Evolutionary conservation across 495 filamentous ascomycete species (phyloP).

Genomic region (Penicillium salamii): DNA sequence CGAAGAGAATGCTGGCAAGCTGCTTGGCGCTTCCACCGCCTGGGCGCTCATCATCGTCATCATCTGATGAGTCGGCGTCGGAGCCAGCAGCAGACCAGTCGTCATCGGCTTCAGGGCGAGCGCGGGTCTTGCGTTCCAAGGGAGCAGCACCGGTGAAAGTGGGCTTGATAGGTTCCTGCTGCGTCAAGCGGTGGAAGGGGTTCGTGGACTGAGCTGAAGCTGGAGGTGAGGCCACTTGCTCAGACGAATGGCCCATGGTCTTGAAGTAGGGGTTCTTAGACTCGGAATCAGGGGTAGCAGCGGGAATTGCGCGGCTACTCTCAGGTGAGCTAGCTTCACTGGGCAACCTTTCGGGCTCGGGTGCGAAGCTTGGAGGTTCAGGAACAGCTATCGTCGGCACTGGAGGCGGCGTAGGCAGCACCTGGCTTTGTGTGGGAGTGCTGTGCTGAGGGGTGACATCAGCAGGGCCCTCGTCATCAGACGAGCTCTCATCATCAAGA

Average conservation of each 20-base stretch:
- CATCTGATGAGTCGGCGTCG: constrained; percentile 66
- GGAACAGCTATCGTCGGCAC: constrained; percentile 22
- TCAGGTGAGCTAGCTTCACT: constrained; percentile 27
- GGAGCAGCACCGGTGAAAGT: constrained; percentile 36
- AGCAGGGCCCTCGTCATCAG: constrained; percentile 82
- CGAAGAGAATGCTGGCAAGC: constrained; percentile 90
- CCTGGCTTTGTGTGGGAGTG: constrained; percentile 69
- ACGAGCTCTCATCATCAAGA: constrained; percentile 74
- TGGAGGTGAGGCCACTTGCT: constrained; percentile 17
- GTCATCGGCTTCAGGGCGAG: constrained; percentile 73
- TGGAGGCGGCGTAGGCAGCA: constrained; percentile 42
- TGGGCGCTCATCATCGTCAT: constrained; percentile 70
- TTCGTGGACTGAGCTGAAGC: constrained; percentile 71
- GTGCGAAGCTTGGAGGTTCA: constrained; percentile 42
- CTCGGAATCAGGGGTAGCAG: constrained; percentile 37
- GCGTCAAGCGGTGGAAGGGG: constrained; percentile 89
- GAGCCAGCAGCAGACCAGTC: constrained; percentile 84
- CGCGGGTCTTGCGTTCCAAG: constrained; percentile 49
- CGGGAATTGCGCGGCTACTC: constrained; percentile 24
- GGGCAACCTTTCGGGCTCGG: constrained; percentile 27
- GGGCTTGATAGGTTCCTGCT: constrained; percentile 38
- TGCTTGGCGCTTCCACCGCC: constrained; percentile 82
- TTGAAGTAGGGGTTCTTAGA: constrained; percentile 74
- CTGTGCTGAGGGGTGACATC: constrained; percentile 79
- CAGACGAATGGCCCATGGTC: constrained; percentile 52